Base-by-base conservation (phyloP, 306 rosid genomes). In the Oemleria cerasiformis region DNA sequence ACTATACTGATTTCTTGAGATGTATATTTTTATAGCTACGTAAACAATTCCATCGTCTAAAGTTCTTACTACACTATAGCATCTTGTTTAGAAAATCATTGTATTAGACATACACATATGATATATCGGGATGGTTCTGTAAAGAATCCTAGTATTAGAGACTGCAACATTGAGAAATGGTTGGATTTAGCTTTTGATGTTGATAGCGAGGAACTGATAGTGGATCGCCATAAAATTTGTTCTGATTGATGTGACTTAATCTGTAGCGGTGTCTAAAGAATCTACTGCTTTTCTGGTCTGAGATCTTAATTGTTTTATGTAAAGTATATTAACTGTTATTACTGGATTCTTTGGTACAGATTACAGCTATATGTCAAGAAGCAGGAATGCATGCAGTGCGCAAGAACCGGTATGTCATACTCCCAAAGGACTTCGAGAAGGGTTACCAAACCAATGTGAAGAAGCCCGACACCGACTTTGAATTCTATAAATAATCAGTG, bases 371-470 rank as follows among this genome's bases (percentile, higher is more conserved):
- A 61, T 94, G 99, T 81, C 99, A 94, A 85, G 99, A 94, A 80
- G 99, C 99, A 4, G 97, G 99, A 76, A 95, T 95, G 99, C 99
- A 95, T 20, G 99, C 99, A 25, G 99, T 95, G 64, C 87, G 99
- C 10, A 95, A 95, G 86, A 95, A 95, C 83, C 81, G 99, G 73
- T 95, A 95, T 44, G 90, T 95, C 74, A 95, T 95, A 68, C 86
- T 95, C 54, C 99, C 99, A 1, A 95, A 95, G 90, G 99, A 95
- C 80, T 95, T 95, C 17, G 99, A 95, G 84, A 95, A 95, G 91
- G 99, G 99, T 34, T 95, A 95, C 71, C 75, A 96, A 63, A 91
- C 96, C 56, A 95, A 95, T 25, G 99, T 95, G 82, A 95, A 95
- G 96, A 95, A 95, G 83, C 97, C 99, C 0, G 99, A 95, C 73